These are phyloP conservation scores for Dryas alaskensis DNA, from an alignment of 306 rosid species.

Conservation along the genomic window DNA sequence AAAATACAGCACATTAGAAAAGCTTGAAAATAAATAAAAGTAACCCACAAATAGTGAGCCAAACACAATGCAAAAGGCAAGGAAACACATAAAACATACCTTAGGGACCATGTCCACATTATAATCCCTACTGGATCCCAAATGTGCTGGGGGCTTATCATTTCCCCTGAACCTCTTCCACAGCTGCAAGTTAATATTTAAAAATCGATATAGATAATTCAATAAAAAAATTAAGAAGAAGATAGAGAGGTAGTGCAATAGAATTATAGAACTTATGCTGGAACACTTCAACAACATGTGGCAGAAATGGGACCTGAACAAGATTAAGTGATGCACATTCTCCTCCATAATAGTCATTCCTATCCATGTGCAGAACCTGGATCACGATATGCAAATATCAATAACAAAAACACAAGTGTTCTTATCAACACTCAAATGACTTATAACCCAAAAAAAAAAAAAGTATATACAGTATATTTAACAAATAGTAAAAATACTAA, in stretches of 20 bases:
- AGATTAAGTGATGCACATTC: constrained; percentile 93
- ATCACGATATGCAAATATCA: constrained; percentile 12
- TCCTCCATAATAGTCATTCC: constrained; percentile 96
- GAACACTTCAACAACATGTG: neutral
- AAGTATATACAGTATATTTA: neutral
- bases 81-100: constrained; percentile 36
- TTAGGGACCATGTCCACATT: constrained; percentile 97
- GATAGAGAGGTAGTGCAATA: neutral
- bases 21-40: neutral
- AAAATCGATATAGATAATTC: constrained; percentile 4
- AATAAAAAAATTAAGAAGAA: neutral
- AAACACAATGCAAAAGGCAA: constrained; percentile 7
- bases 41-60: neutral
- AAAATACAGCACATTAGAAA: constrained; percentile 2
- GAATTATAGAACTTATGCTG: neutral
- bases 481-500: neutral
- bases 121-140: constrained; percentile 95
- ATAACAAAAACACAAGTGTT: neutral
- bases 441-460: neutral
- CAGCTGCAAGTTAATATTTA: constrained; percentile 47
- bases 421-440: neutral
- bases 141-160: constrained; percentile 74
- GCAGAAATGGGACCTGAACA: constrained; percentile 52
- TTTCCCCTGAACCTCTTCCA: constrained; percentile 93
- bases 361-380: constrained; percentile 95